phyloP scores from a whole-genome alignment of 1,139 yeast genomes.

The Tardiomyces depauwii region DNA sequence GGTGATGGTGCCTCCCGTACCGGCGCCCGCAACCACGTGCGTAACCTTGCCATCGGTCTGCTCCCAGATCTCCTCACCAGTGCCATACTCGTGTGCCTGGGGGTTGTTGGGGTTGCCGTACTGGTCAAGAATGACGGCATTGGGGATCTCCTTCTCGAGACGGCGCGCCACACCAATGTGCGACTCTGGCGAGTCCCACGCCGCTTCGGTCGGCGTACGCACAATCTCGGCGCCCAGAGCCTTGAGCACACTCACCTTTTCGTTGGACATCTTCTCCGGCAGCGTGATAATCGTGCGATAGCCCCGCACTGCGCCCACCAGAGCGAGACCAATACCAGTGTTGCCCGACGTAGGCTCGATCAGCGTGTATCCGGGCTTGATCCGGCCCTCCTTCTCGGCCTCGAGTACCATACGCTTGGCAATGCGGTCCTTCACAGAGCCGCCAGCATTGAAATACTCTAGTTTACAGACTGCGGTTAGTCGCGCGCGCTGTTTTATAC shows the following conservation, averaged over 20 bases:
- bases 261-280: conserved; percentile 91
- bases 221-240: conserved; percentile 88
- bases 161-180: conserved; percentile 84
- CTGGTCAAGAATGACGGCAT: conserved; percentile 78
- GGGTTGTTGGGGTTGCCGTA: conserved; percentile 75
- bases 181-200: conserved; percentile 88
- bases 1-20: conserved; percentile 77
- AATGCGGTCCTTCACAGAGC: conserved; percentile 58
- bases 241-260: conserved; percentile 77
- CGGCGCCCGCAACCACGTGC: conserved; percentile 82
- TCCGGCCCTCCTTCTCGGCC: conserved; percentile 69
- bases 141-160: conserved; percentile 75
- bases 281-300: conserved; percentile 80
- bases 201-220: conserved; percentile 88
- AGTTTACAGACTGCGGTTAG: conserved; percentile 35
- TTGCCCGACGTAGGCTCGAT: conserved; percentile 83
- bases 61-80: conserved; percentile 80
- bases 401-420: conserved; percentile 60
- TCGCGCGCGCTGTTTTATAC: too few relatives aligned
- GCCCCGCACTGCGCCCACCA: conserved; percentile 79
- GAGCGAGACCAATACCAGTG: conserved; percentile 75
- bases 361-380: conserved; percentile 76
- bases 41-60: conserved; percentile 66
- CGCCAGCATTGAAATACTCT: conserved; percentile 60
- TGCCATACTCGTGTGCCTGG: conserved; percentile 72